Evolutionary conservation across 768 basidiomycete genomes (phyloP).

Genomic region (Tricholoma terreum): DNA sequence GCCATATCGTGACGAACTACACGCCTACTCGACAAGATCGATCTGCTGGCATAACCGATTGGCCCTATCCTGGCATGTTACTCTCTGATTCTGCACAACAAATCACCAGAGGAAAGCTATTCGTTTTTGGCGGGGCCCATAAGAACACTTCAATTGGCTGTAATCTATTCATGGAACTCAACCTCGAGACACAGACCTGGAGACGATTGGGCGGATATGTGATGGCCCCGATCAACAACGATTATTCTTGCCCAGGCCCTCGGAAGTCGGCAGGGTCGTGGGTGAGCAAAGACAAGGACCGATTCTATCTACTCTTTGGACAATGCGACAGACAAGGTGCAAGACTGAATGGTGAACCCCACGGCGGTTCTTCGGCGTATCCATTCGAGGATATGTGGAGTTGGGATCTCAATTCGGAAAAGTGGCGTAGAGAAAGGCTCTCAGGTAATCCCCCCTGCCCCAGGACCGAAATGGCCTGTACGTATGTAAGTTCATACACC

Average conservation of each 20-base stretch:
- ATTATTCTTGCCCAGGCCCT: slow-evolving; percentile 29
- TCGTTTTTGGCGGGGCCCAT: slow-evolving; percentile 38
- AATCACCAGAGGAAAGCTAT: slow-evolving; percentile 29
- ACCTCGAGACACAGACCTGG: slow-evolving; percentile 29
- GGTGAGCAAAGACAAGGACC: slow-evolving; percentile 25
- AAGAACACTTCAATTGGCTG: slow-evolving; percentile 27
- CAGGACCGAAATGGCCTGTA: slow-evolving; percentile 27
- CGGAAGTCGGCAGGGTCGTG: slow-evolving; percentile 33
- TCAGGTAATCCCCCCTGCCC: slow-evolving; percentile 29
- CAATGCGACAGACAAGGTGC: slow-evolving; percentile 32
- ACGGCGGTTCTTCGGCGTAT: slow-evolving; percentile 14
- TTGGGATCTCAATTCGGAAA: slow-evolving; percentile 24
- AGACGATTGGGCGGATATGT: slow-evolving; percentile 18
- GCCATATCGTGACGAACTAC: slow-evolving; percentile 23
- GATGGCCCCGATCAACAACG: slow-evolving; percentile 12
- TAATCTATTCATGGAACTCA: slow-evolving; percentile 36
- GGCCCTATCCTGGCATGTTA: slow-evolving; percentile 20
- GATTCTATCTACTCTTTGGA: slow-evolving; percentile 34
- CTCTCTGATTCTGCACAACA: slow-evolving; percentile 19
- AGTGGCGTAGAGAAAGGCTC: slow-evolving; percentile 29
- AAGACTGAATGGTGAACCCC: slow-evolving; percentile 18
- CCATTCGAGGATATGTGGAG: slow-evolving; percentile 30
- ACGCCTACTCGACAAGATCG: slow-evolving; percentile 13
- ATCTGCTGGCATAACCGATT: slow-evolving; percentile 17
- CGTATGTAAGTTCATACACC: slow-evolving; percentile 21